A percentile compares a stretch with the other conserved stretches of the same genome.
phyloP scores from a whole-genome alignment of 371 early-diverging fungal genomes.

The Syncephalastrum monosporum region DNA sequence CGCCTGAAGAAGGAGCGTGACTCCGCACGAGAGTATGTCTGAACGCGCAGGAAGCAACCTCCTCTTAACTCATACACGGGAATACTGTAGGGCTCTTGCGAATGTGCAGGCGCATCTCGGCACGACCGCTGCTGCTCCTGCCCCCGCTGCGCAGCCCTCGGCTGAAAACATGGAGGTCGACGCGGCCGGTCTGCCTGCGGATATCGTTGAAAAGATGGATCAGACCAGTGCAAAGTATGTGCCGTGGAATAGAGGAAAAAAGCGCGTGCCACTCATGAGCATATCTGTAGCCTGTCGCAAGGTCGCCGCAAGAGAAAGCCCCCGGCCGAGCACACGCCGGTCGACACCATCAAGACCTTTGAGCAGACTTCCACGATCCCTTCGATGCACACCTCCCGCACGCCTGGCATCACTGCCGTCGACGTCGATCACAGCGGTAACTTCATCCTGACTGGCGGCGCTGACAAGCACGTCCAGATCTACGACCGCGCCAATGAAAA shows the following conservation, averaged over 20 bases:
- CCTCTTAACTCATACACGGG: not conserved
- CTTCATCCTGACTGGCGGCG: constrained; percentile 77
- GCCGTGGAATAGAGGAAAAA: not conserved
- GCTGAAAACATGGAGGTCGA: constrained; percentile 69
- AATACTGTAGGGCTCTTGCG: constrained; percentile 54
- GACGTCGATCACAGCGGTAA: constrained; percentile 64
- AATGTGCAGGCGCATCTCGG: constrained; percentile 72
- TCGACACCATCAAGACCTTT: constrained; percentile 67
- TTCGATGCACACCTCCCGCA: constrained; percentile 73
- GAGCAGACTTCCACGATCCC: constrained; percentile 52
- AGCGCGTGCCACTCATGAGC: not conserved
- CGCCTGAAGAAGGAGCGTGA: constrained; percentile 89
- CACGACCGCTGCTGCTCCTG: constrained; percentile 30
- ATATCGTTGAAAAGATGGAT: constrained; percentile 58
- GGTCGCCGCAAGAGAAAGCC: constrained; percentile 85
- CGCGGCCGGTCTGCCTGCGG: constrained; percentile 43
- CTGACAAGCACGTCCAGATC: constrained; percentile 76
- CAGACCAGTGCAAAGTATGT: constrained; percentile 57
- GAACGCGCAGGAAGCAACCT: not conserved
- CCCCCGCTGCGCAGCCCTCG: constrained; percentile 40
- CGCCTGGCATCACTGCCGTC: constrained; percentile 77
- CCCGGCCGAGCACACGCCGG: constrained; percentile 67
- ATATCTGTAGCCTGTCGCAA: constrained; percentile 54
- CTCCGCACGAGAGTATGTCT: constrained; percentile 77
- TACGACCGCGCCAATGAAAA: constrained; percentile 65